Evolutionary conservation across 2,329 filamentous ascomycete species (phyloP).

Genomic region (Pestalotiopsis sp.): DNA sequence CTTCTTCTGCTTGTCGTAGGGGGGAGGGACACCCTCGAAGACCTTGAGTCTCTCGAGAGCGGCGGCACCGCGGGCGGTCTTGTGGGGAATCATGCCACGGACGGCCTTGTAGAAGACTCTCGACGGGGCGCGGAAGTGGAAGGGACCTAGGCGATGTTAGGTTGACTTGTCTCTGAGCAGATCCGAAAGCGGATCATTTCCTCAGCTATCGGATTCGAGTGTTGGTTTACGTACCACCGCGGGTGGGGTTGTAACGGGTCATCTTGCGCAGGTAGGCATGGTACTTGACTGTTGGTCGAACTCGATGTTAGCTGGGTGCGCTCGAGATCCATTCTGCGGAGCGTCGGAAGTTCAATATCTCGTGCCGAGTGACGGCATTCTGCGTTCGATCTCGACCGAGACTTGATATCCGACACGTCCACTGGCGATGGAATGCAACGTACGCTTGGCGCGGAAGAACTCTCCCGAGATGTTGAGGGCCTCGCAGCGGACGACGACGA

Average conservation of each 20-base stretch:
- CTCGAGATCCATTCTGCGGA: not conserved
- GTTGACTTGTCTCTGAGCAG: constrained; percentile 12
- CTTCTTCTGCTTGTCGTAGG: constrained; percentile 99
- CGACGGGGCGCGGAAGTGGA: constrained; percentile 99
- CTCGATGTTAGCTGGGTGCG: constrained; percentile 44
- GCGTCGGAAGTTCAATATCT: not conserved
- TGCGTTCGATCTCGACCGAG: not conserved
- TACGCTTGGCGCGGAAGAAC: constrained; percentile 99
- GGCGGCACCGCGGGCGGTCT: constrained; percentile 96
- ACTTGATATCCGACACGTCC: not conserved
- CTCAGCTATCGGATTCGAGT: constrained; percentile 6
- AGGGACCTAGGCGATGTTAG: constrained; percentile 71
- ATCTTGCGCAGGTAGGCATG: constrained; percentile 99
- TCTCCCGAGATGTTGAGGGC: constrained; percentile 99
- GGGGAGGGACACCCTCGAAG: constrained; percentile 98
- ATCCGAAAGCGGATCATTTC: not conserved
- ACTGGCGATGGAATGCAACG: constrained; percentile 51
- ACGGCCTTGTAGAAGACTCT: constrained; percentile 99
- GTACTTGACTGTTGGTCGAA: constrained; percentile 87
- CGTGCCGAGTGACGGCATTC: not conserved
- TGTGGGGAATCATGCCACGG: constrained; percentile 99
- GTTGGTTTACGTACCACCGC: constrained; percentile 73
- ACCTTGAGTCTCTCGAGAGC: constrained; percentile 99
- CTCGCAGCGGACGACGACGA: constrained; percentile 98
- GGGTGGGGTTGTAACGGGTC: constrained; percentile 99